Conservation (phyloP, 2,329 filamentous ascomycete species). For the Plectosphaerella plurivora region DNA sequence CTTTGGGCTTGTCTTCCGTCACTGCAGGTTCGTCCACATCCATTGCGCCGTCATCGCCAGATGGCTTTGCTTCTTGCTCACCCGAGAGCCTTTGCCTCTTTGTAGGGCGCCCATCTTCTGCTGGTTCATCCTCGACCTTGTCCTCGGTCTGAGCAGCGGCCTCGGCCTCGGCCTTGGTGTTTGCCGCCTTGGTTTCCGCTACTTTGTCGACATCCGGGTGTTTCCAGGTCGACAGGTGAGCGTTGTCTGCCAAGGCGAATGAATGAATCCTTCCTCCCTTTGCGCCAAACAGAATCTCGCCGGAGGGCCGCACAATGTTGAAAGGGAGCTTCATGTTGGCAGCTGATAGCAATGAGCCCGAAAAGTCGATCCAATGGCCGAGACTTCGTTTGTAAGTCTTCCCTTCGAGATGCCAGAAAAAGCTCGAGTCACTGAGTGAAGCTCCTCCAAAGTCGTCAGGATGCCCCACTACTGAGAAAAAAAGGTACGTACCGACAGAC, state of each 20-base stretch:
- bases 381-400: too few relatives aligned
- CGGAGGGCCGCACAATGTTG: conserved; percentile 53
- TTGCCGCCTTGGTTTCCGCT: conserved; percentile 13
- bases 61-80: conserved; percentile 11
- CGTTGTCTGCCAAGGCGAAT: conserved; percentile 55
- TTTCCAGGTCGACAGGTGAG: conserved; percentile 59
- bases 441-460: not conserved
- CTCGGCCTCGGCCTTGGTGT: conserved; percentile 18
- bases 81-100: conserved; percentile 34
- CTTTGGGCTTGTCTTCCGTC: conserved; percentile 13
- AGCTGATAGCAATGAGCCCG: too few relatives aligned
- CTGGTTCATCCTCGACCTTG: conserved; percentile 23
- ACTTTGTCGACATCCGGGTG: conserved; percentile 36
- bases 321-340: conserved; percentile 53
- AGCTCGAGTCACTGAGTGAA: not conserved
- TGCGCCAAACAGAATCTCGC: conserved; percentile 64
- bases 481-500: conserved; percentile 26
- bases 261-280: conserved; percentile 68
- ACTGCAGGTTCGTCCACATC: conserved; percentile 16
- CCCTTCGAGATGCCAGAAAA: not conserved
- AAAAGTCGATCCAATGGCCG: not conserved
- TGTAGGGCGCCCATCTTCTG: conserved; percentile 27
- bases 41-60: conserved; percentile 8
- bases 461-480: conserved; percentile 15
- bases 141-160: conserved; percentile 11